Evolutionary conservation across 139 green algal genomes (phyloP), one percentile per base, ranked within the genome.

Genomic region (Tetradesmus obliquus): DNA sequence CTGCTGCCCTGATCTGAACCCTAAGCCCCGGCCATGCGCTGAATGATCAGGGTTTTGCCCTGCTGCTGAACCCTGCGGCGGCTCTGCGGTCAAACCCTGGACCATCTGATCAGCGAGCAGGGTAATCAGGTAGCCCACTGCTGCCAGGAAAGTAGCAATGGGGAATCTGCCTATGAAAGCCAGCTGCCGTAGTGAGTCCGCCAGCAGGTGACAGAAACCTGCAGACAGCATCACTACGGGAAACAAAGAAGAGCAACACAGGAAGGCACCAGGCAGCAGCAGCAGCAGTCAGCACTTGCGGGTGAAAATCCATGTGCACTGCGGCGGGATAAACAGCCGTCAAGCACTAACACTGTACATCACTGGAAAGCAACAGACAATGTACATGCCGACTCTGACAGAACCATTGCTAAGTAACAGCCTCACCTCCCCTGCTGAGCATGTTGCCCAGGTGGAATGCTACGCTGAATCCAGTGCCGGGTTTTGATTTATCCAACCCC

Each of bases 181-280:
- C 2, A 95, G 62, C 86, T 88, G 22, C 8, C 89, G 86, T 51
- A 95, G 88, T 1, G 91, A 82, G 62, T 95, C 94, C 0, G 92
- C 92, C 88, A 98, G 91, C 72, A 98, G 89, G 92, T 98, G 96
- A 81, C 95, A 97, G 51, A 98, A 97, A 2, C 96, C 96, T 0
- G 96, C 96, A 4, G 94, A 97, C 12, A 98, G 91, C 96, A 98
- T 98, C 1, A 98, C 96, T 94, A 93, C 87, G 76, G 74, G 8
- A 3, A 76, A 24, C 51, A 32, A 55, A 55, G 22, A 84, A 1
- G 45, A 54, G 79, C 32, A 84, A 19, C 79, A 15, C 45, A 57
- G 55, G 74, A 51, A 20, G 66, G 62, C 45, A 58, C 24, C 57
- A 58, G 55, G 69, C 12, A 12, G 32, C 13, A 84, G 72, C 19